Percentiles rank a stretch among this genome's conserved stretches.
These are phyloP conservation scores for Lactarius hengduanensis DNA, from an alignment of 768 basidiomycete species.

Conservation along the genomic window DNA sequence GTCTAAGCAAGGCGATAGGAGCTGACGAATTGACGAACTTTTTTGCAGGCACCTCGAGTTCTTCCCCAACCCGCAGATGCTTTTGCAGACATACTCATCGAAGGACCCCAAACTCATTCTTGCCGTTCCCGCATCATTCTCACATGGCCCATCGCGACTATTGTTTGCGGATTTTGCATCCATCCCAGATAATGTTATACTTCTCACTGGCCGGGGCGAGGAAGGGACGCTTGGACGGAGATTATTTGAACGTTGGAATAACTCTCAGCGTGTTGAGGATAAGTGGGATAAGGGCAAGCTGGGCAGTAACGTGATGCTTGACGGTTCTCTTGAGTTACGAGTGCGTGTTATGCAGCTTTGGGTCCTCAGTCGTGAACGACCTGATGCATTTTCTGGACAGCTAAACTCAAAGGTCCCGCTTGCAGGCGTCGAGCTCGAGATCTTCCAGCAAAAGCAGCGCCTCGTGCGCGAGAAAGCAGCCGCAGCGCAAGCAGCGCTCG, in stretches of 20 bases:
- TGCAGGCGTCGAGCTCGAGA: conserved; percentile 84
- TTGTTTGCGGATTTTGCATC: conserved; percentile 86
- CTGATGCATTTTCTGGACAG: conserved; percentile 39
- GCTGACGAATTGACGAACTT: neutral
- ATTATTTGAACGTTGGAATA: conserved; percentile 86
- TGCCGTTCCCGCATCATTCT: conserved; percentile 88
- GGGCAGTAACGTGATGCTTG: conserved; percentile 82
- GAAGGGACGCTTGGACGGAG: conserved; percentile 75
- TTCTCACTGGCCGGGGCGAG: conserved; percentile 79
- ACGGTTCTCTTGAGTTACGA: conserved; percentile 63
- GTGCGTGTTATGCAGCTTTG: conserved; percentile 40
- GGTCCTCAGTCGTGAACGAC: neutral
- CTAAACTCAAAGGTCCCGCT: conserved; percentile 89
- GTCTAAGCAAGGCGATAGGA: neutral
- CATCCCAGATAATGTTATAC: conserved; percentile 78
- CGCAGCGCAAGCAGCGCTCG: conserved; percentile 80
- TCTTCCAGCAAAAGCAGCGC: conserved; percentile 71
- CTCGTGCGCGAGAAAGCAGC: conserved; percentile 78
- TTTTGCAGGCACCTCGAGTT: conserved; percentile 80
- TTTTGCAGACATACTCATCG: conserved; percentile 79
- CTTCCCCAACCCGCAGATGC: conserved; percentile 77
- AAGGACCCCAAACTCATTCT: conserved; percentile 92
- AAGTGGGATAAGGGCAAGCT: conserved; percentile 91
- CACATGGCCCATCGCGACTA: conserved; percentile 85
- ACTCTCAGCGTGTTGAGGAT: conserved; percentile 70